Evolutionary conservation across 176 grass and related monocot species (phyloP).

Genomic region (Alopecurus myosuroides): DNA sequence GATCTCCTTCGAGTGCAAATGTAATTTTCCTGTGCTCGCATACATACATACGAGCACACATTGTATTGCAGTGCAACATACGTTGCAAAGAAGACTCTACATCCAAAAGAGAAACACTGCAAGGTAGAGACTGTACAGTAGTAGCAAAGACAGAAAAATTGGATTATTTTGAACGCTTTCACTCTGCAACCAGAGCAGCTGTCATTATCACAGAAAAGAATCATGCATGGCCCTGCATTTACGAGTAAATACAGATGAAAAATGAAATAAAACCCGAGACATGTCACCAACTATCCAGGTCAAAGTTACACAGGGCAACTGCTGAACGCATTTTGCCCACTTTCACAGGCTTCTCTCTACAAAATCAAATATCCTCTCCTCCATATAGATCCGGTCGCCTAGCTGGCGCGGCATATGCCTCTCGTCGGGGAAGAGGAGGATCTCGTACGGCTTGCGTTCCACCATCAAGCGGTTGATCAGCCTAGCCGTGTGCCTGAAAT

Average conservation of each 20-base stretch:
- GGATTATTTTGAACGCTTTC: not conserved
- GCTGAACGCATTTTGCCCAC: not conserved
- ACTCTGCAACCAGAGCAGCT: not conserved
- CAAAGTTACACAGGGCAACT: not conserved
- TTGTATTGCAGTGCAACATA: not conserved
- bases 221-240: constrained; percentile 10
- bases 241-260: constrained; percentile 29
- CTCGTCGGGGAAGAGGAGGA: constrained; percentile 89
- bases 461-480: constrained; percentile 77
- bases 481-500: constrained; percentile 94
- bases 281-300: constrained; percentile 4
- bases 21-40: not conserved
- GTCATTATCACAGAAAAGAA: constrained; percentile 29
- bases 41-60: too few species aligned
- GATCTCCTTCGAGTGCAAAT: not conserved
- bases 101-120: not conserved
- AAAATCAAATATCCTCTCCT: constrained; percentile 96
- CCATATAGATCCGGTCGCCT: constrained; percentile 85
- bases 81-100: not conserved
- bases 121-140: not conserved
- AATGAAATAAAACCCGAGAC: not conserved
- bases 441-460: constrained; percentile 77
- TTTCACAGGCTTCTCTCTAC: constrained; percentile 82
- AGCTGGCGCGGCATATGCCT: constrained; percentile 89
- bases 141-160: not conserved